Evolutionary conservation across 768 basidiomycete genomes (phyloP).

Genomic region (Xanthoconium stramineum): DNA sequence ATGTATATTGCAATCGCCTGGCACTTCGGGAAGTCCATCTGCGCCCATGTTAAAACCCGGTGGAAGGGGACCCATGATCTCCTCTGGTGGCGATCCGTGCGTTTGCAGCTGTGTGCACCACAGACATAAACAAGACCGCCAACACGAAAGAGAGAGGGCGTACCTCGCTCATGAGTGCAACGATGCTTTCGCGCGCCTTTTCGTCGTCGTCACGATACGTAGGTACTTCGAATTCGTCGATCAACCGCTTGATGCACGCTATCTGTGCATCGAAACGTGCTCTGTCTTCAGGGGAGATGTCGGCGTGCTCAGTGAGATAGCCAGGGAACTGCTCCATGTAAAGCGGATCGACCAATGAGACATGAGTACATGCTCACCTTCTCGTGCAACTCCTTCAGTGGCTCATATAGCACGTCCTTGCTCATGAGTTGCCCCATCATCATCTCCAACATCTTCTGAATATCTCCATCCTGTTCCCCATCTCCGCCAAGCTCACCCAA

Average conservation of each 20-base stretch:
- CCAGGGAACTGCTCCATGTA: slow-evolving; percentile 53
- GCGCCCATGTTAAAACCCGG: slow-evolving; percentile 57
- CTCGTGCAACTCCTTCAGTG: slow-evolving; percentile 67
- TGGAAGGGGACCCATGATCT: slow-evolving; percentile 82
- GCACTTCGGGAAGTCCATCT: slow-evolving; percentile 52
- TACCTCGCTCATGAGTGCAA: slow-evolving; percentile 77
- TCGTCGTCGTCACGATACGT: slow-evolving; percentile 55
- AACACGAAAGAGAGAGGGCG: background rate
- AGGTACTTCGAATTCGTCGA: slow-evolving; percentile 63
- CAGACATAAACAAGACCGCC: background rate
- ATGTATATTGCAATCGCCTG: slow-evolving; percentile 24
- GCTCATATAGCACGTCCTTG: slow-evolving; percentile 65
- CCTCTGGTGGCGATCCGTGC: slow-evolving; percentile 72
- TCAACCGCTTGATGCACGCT: slow-evolving; percentile 50
- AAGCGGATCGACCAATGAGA: background rate
- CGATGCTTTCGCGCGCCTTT: slow-evolving; percentile 44
- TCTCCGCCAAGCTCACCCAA: slow-evolving; percentile 33
- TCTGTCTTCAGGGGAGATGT: slow-evolving; percentile 56
- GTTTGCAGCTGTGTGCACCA: slow-evolving; percentile 50
- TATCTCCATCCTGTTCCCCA: slow-evolving; percentile 39
- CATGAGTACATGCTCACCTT: slow-evolving; percentile 13
- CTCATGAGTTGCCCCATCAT: slow-evolving; percentile 43
- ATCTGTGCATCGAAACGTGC: slow-evolving; percentile 65
- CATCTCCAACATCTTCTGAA: slow-evolving; percentile 68
- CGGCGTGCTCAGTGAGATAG: slow-evolving; percentile 60